Base-by-base conservation (phyloP, 2,329 filamentous ascomycete species). In the Hirsutella rhossiliensis region DNA sequence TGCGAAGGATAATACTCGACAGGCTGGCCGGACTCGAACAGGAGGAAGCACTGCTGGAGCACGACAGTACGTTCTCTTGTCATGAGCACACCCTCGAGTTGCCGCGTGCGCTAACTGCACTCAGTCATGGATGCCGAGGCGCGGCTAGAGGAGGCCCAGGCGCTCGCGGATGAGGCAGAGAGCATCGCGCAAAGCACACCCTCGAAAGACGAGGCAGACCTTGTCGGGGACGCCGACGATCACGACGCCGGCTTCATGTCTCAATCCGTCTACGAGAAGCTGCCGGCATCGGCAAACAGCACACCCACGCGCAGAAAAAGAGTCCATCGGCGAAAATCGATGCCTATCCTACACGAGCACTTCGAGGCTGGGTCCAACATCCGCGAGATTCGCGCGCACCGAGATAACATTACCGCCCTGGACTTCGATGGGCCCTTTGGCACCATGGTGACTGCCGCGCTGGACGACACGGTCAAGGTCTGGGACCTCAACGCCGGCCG, bases 391-490 rank as follows among this genome's bases (percentile, higher is more conserved):
- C 82, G 86, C 52, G 88, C 90, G 2, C 92, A 98, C 62, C 80
- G 79, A 43, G 92, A 98, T 59, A 77, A 76, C 46, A 84, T 98
- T 49, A 94, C 89, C 1, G 84, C 90, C 8, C 62, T 98, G 48
- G 92, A 97, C 64, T 98, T 98, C 62, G 92, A 98, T 60, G 84
- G 84, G n/a, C 92, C 92, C 0, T 97, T 97, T 62, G 92, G 92
- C 15, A 94, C 87, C 18, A 80, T 97, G 77, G 87, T 97, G 6
- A 90, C 88, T 8, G 84, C 92, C 11, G 86, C 89, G 11, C 69
- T 96, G 56, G 92, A 98, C 60, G 92, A 98, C 61, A 89, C 87
- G 1, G 84, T 98, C 38, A 78, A 86, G 48, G 92, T 98, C 18
- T 98, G 92, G 92, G 92, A 98, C 63, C 70, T 98, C 51, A 96